phyloP scores from a whole-genome alignment of 2,329 filamentous ascomycete genomes.

The Claviceps capensis region DNA sequence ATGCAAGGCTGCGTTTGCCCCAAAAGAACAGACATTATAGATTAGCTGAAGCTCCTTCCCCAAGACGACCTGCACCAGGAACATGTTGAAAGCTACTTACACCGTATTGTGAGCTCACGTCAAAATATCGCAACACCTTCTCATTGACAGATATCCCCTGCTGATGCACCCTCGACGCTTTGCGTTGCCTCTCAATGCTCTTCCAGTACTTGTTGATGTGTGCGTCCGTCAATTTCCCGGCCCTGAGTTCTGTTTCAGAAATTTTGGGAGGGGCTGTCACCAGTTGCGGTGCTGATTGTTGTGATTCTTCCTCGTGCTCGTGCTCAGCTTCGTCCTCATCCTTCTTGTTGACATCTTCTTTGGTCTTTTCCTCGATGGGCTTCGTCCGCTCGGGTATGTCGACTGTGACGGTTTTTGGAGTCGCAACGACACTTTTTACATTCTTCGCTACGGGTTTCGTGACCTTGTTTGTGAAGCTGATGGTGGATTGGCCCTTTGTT shows the following conservation, averaged over 20 bases:
- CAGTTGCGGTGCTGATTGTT: slow-evolving; percentile 10
- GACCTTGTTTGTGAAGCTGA: slow-evolving; percentile 44
- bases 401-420: slow-evolving; percentile 21
- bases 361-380: slow-evolving; percentile 11
- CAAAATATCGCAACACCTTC: slow-evolving; percentile 83
- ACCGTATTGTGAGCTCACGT: slow-evolving; percentile 82
- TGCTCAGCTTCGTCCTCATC: slow-evolving; percentile 13
- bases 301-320: slow-evolving; percentile 12
- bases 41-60: slow-evolving; percentile 6
- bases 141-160: slow-evolving; percentile 57
- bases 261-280: slow-evolving; percentile 25
- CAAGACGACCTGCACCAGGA: neutral
- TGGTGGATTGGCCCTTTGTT: slow-evolving; percentile 37
- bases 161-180: slow-evolving; percentile 65
- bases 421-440: slow-evolving; percentile 25
- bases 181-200: slow-evolving; percentile 53
- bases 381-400: slow-evolving; percentile 14
- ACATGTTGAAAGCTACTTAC: slow-evolving; percentile 40
- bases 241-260: slow-evolving; percentile 39
- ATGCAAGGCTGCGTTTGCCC: slow-evolving; percentile 59
- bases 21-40: neutral
- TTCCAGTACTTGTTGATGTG: slow-evolving; percentile 71
- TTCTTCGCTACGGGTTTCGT: slow-evolving; percentile 39
- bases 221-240: slow-evolving; percentile 49
- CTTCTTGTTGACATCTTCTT: slow-evolving; percentile 10